phyloP scores from a whole-genome alignment of 495 filamentous ascomycete genomes.

The Thermochaetoides thermophila region DNA sequence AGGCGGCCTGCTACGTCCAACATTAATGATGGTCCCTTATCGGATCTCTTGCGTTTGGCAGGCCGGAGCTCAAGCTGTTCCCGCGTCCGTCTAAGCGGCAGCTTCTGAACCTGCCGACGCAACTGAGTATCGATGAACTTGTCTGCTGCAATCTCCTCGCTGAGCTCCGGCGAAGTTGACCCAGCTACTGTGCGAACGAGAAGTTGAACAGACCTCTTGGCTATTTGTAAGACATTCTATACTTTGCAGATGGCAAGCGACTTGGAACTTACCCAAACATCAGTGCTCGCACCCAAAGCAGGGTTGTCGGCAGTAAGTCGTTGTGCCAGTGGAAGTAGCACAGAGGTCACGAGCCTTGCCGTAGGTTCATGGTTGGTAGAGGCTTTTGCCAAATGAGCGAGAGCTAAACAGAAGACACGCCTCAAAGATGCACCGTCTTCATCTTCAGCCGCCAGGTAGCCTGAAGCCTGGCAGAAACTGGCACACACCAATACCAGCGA shows the following conservation, averaged over 20 bases:
- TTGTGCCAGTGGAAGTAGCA: constrained; percentile 16
- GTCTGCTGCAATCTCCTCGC: constrained; percentile 5
- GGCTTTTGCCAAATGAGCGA: constrained; percentile 20
- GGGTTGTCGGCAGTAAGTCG: constrained; percentile 12
- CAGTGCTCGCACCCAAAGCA: constrained; percentile 10
- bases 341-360: constrained; percentile 19
- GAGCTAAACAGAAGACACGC: constrained; percentile 12
- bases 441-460: constrained; percentile 9
- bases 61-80: constrained; percentile 10
- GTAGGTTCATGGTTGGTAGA: constrained; percentile 16
- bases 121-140: constrained; percentile 18
- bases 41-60: constrained; percentile 21
- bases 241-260: not conserved
- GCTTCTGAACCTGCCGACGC: constrained; percentile 11
- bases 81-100: constrained; percentile 5
- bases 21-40: constrained; percentile 6
- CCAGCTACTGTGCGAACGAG: constrained; percentile 13
- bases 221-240: constrained; percentile 12
- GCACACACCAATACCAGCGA: constrained; percentile 19
- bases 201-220: constrained; percentile 22
- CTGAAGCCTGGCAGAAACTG: constrained; percentile 10
- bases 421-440: constrained; percentile 5
- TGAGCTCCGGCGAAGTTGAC: constrained; percentile 3
- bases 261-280: constrained; percentile 24
- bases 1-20: constrained; percentile 6